Evolutionary conservation across 2,329 filamentous ascomycete species (phyloP).

Genomic region (Fusarium continuum): DNA sequence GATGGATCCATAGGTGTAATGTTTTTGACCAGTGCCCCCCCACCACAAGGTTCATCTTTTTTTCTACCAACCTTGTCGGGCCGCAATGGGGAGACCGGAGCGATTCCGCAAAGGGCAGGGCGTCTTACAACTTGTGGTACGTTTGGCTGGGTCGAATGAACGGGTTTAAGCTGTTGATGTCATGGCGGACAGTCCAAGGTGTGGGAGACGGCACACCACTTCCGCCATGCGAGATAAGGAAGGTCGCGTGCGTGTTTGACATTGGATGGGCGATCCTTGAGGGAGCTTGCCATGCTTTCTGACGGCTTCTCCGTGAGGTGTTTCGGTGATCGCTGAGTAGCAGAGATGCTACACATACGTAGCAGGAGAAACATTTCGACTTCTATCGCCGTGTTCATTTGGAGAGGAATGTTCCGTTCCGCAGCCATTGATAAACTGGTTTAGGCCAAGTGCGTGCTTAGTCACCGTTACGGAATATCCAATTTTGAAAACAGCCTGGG

Average conservation of each 20-base stretch:
- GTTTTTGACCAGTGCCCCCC: slow-evolving; percentile 4
- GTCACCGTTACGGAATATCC: background rate
- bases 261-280: slow-evolving; percentile 7
- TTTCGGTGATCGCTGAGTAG: background rate
- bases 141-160: slow-evolving; percentile 1
- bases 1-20: slow-evolving; percentile 24
- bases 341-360: background rate
- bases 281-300: background rate
- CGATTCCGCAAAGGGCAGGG: slow-evolving; percentile 25
- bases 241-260: slow-evolving; percentile 18
- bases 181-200: slow-evolving; percentile 15
- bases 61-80: slow-evolving; percentile 21
- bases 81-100: slow-evolving; percentile 32
- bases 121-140: slow-evolving; percentile 28
- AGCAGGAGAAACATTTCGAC: background rate
- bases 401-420: background rate
- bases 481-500: too few species aligned
- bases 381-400: background rate
- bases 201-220: slow-evolving; percentile 26
- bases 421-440: background rate
- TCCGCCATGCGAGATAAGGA: slow-evolving; percentile 20
- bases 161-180: slow-evolving; percentile 29
- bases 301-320: slow-evolving; percentile 1
- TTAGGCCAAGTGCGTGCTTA: background rate
- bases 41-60: slow-evolving; percentile 11